Evolutionary conservation across 108 stramenopile genomes (phyloP), one percentile per base, ranked within the genome.

Genomic region (Nitzschia putrida): DNA sequence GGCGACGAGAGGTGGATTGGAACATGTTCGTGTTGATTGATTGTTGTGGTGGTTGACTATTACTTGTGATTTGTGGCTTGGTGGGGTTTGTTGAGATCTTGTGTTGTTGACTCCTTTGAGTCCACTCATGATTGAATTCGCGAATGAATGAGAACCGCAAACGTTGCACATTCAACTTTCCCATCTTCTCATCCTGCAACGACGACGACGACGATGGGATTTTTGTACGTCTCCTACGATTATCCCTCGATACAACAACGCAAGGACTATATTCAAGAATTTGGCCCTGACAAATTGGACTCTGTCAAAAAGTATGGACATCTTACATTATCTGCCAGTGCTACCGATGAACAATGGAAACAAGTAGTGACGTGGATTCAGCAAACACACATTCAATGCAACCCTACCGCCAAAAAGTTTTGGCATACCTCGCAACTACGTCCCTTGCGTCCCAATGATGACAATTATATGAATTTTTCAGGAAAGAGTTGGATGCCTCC

Each of bases 371-470:
- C 29, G 21, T 49, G 52, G 38, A 63, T 24, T 5, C 47, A 49
- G 3, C 47, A 16, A 18, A 6, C 2, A 6, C 47, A 18, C 18
- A 16, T 49, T 49, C 47, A 16, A 49, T 6, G 6, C 2, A 16
- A 49, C 47, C 47, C 1, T 3, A 4, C 29, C 29, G 29, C 29
- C 29, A 34, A 34, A 4, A 34, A 1, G 29, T 34, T 34, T 34
- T 34, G 29, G 29, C 29, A 60, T 1, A 7, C 43, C 21, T 25
- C 55, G 3, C 7, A 24, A 45, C 69, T 22, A 42, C 72, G 64
- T 39, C 64, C 72, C 8, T 21, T 73, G 40, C 44, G 42, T 39
- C 72, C 72, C 44, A 73, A 73, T 37, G 72, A 73, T 24, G 72
- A 73, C 44, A 73, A 73, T 50, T 73, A 73, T 39, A 22, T 41